phyloP scores from a whole-genome alignment of 768 basidiomycete genomes.

The Mycena epipterygia region DNA sequence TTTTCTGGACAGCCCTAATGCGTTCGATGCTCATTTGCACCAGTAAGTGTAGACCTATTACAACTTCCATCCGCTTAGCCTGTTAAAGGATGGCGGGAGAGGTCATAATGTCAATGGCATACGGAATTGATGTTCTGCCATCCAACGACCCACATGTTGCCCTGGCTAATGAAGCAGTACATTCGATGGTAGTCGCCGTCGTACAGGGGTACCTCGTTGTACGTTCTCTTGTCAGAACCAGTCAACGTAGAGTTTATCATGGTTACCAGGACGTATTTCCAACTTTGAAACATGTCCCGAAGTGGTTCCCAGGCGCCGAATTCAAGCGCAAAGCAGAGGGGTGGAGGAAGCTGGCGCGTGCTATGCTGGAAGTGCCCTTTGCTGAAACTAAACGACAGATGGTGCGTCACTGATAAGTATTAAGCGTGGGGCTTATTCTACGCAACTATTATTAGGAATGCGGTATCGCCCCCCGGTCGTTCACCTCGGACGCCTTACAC shows the following conservation, averaged over 20 bases:
- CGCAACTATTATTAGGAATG: background rate
- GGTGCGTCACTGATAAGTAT: slow-evolving; percentile 14
- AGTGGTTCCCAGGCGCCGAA: background rate
- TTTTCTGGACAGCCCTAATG: slow-evolving; percentile 1
- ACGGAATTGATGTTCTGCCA: background rate
- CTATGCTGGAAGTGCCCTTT: background rate
- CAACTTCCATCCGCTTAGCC: no score
- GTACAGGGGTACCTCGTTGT: background rate
- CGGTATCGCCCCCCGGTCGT: background rate
- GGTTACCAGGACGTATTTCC: background rate
- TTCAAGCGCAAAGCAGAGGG: background rate
- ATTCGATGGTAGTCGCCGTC: background rate
- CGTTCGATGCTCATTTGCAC: background rate
- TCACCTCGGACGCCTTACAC: background rate
- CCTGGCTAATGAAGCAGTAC: background rate
- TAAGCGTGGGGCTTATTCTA: background rate
- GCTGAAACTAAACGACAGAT: slow-evolving; percentile 26
- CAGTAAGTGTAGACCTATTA: background rate
- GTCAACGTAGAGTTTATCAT: background rate
- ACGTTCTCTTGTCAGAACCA: background rate
- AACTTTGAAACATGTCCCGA: background rate
- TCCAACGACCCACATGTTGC: background rate
- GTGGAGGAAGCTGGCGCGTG: background rate
- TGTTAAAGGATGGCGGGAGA: background rate
- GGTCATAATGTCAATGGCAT: background rate